phyloP scores from a whole-genome alignment of 2,329 filamentous ascomycete genomes.

The Chaetomiaceae sp. region DNA sequence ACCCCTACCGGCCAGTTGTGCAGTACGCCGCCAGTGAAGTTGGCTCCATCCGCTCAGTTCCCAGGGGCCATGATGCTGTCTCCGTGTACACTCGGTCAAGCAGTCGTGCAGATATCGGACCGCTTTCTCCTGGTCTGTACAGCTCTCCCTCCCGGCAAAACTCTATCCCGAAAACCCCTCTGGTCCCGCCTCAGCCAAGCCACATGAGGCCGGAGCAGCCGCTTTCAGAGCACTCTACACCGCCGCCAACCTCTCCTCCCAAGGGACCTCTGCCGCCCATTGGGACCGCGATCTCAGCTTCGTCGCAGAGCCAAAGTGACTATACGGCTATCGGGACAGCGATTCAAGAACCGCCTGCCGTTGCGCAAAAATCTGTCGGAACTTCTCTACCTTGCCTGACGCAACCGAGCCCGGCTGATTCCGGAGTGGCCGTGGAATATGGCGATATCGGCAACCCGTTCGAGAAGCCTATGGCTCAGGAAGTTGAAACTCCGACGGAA shows the following conservation, averaged over 20 bases:
- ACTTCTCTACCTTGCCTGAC: conserved; percentile 18
- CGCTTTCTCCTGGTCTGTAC: conserved; percentile 30
- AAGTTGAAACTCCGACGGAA: conserved; percentile 17
- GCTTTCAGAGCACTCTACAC: not conserved
- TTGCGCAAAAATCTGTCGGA: conserved; percentile 18
- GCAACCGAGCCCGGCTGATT: conserved; percentile 23
- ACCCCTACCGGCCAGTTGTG: conserved; percentile 71
- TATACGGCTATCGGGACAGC: conserved; percentile 6
- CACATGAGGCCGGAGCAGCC: conserved; percentile 20
- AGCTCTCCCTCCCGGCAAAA: conserved; percentile 39
- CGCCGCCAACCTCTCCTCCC: conserved; percentile 11
- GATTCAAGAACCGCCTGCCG: conserved; percentile 24
- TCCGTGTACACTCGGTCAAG: conserved; percentile 44
- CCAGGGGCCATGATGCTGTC: conserved; percentile 38
- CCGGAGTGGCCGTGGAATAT: conserved; percentile 20
- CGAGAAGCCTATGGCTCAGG: conserved; percentile 21
- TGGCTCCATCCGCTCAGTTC: conserved; percentile 52
- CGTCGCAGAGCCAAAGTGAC: conserved; percentile 24
- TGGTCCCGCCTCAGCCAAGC: conserved; percentile 32
- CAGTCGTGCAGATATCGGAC: conserved; percentile 30
- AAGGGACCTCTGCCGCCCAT: conserved; percentile 10
- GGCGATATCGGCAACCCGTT: conserved; percentile 17
- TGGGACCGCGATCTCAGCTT: not conserved
- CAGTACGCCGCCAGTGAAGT: conserved; percentile 55
- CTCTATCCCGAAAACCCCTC: conserved; percentile 42